These are phyloP conservation scores for Lodderomyces jiufengensis DNA, from an alignment of 1,139 yeast species.

Conservation along the genomic window DNA sequence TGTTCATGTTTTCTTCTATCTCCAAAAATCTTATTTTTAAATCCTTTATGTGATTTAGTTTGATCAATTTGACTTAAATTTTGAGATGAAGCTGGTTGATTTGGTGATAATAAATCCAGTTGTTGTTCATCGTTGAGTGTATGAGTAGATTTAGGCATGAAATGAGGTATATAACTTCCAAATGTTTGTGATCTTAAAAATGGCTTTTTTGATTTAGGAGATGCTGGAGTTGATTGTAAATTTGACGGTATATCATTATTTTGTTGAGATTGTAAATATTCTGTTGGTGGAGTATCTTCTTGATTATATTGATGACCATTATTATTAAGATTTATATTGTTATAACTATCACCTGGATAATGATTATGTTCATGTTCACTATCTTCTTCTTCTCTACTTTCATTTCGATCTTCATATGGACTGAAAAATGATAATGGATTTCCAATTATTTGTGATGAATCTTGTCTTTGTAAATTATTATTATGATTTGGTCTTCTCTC, in stretches of 20 bases:
- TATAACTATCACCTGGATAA: conserved; percentile 3
- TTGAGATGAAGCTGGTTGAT: neutral
- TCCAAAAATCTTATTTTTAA: conserved; percentile 25
- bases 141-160: conserved; percentile 5
- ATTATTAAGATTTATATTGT: conserved; percentile 7
- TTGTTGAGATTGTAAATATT: conserved; percentile 2
- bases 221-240: neutral
- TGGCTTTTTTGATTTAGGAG: too few species aligned
- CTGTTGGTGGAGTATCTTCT: neutral
- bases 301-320: conserved; percentile 8
- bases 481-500: conserved; percentile 4
- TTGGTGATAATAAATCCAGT: conserved; percentile 6
- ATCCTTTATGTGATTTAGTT: conserved; percentile 14
- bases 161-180: conserved; percentile 16
- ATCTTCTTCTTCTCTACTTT: conserved; percentile 6
- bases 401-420: conserved; percentile 15
- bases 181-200: conserved; percentile 9
- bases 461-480: conserved; percentile 12
- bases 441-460: conserved; percentile 22
- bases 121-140: conserved; percentile 6
- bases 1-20: conserved; percentile 25
- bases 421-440: conserved; percentile 29
- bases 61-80: conserved; percentile 13
- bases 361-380: neutral
- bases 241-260: neutral